Base-by-base conservation (phyloP, 495 filamentous ascomycete species). In the Usnea hakonensis region DNA sequence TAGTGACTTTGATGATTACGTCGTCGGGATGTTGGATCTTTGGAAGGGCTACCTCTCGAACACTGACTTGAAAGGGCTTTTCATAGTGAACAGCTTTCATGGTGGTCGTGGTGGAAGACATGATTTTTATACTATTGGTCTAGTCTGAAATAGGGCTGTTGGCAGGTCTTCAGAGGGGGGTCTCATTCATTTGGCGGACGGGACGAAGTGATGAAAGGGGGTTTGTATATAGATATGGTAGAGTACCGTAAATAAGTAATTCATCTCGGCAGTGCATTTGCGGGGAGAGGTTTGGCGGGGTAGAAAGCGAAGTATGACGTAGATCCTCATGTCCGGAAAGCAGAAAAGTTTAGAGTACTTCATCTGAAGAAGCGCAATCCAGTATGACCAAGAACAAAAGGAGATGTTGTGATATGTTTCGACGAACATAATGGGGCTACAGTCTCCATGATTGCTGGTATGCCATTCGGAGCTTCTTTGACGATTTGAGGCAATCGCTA, bases 71-170 rank as follows among this genome's bases (percentile, higher is more conserved):
- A 72, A 77, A 81, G 16, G 79, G 78, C 17, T 78, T 80, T 30
- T 80, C 69, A 56, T 82, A 83, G 64, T 79, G 77, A n/a, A 82
- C 68, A n/a, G 80, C 80, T 64, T 81, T 79, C 80, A 82, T 83
- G 53, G 70, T 74, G 64, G 65, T 53, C 28, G 60, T 57, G 8
- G 58, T 50, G 33, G 65, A 59, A 43, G 65, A 62, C 65, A 65
- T 67, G 23, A 26, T 13, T 6, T 14, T 14, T 13, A 2, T 41
- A 60, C 21, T 13, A n/a, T 21, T 19, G 7, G 23, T 23, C 38
- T 13, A 35, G 23, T 23, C 10, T 57, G 36, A 17, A 28, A n/a
- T 21, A 36, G 16, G 30, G 19, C 16, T 6, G 56, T 54, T 17
- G 40, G 30, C 11, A 55, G 38, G 23, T 57, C 11, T 11, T 11